Evolutionary conservation across 345 rosid species (phyloP).

Genomic region (Gossypium anomalum): DNA sequence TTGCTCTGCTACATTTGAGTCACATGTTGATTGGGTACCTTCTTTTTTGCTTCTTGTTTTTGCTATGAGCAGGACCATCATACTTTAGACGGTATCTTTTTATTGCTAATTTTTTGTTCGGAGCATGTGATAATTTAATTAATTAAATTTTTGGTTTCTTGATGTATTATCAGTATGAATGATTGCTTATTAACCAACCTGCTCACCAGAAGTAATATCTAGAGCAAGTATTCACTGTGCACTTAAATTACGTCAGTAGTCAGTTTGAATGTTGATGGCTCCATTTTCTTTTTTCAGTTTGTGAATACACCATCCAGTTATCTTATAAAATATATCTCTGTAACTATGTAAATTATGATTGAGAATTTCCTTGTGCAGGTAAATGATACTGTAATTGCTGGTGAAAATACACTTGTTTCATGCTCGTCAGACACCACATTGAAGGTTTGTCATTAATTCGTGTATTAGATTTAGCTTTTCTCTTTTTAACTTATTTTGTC

Average conservation of each 20-base stretch:
- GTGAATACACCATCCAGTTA: neutral
- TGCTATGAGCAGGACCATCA: neutral
- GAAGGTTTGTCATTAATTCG: slow-evolving; percentile 53
- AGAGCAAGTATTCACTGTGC: neutral
- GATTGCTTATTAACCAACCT: neutral
- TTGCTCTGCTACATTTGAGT: slow-evolving; percentile 94
- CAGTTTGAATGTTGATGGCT: slow-evolving; percentile 14
- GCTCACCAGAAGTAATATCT: neutral
- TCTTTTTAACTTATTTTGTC: slow-evolving; percentile 7
- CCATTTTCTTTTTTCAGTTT: neutral
- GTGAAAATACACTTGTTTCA: slow-evolving; percentile 83
- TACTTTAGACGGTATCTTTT: neutral
- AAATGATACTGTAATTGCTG: slow-evolving; percentile 75
- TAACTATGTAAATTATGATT: neutral
- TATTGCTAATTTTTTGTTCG: neutral
- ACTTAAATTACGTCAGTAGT: neutral
- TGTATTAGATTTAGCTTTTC: neutral
- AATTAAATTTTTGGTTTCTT: slow-evolving; percentile 2
- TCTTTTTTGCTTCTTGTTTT: slow-evolving; percentile 12
- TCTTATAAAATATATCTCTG: neutral
- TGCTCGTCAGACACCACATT: slow-evolving; percentile 95
- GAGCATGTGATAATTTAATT: neutral
- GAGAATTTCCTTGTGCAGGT: slow-evolving; percentile 47
- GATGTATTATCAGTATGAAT: neutral
- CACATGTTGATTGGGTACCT: slow-evolving; percentile 97